Evolutionary conservation across 371 early-diverging fungal genomes (phyloP), one percentile per base, ranked within the genome.

Genomic region (Apophysomyces trapeziformis): DNA sequence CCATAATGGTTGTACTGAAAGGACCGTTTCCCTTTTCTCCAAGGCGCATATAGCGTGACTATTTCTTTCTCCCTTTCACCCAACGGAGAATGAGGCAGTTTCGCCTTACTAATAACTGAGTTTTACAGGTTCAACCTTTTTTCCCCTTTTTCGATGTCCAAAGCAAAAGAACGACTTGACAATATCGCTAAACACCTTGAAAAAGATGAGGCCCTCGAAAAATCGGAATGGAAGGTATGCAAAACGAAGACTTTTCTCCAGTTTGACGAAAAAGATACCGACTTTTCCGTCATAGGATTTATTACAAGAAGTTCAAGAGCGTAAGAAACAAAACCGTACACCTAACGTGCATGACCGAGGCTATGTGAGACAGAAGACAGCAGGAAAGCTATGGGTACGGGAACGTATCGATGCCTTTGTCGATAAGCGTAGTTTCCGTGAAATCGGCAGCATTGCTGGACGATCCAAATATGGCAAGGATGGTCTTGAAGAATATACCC

Each of bases 161-260:
- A 36, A 37, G 45, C 56, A 11, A 63, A 58, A 63, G 56, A 59
- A 37, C 62, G 81, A 59, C 67, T 80, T 4, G 61, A 72, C 14
- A 57, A 38, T 9, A 74, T 80, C 12, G 65, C 67, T 6, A 59
- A 73, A 2, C 78, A 80, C 54, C 57, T 78, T 8, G 54, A 66
- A 39, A 58, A 46, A 12, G 78, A 77, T 18, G 76, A 75, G 61
- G 78, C 81, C 0, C 63, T 76, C 6, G 81, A 80, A 50, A 77
- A 77, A 68, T 80, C 81, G 16, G 81, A 77, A 44, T 80, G 78
- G 81, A 78, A 74, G 75, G 81, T 78, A 63, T 32, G 18, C 41
- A n/a, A 41, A n/a, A n/a, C 32, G 32, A 26, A 26, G 32, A 26
- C 32, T 26, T 26, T 2, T 26, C 32, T 26, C 32, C 32, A 3